These are phyloP conservation scores for Durusdinium trenchii DNA, from an alignment of 73 alveolate species.

Conservation along the genomic window DNA sequence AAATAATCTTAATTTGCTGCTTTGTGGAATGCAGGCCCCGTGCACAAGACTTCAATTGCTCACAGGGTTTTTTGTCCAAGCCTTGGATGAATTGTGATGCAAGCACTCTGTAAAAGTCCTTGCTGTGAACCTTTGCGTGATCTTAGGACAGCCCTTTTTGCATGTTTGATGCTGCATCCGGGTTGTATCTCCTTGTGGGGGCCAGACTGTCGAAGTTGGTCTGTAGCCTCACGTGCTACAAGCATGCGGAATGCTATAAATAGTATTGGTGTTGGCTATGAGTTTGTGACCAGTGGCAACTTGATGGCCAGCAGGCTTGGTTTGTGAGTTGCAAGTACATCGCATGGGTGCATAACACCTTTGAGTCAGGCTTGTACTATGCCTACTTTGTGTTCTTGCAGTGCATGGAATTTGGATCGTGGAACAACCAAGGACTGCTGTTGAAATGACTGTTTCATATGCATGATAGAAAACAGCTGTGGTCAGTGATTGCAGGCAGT, in stretches of 20 bases:
- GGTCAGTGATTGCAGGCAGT: conserved; percentile 23
- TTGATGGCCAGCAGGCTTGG: background rate
- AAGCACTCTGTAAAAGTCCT: background rate
- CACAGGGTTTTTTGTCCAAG: background rate
- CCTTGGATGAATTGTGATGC: background rate
- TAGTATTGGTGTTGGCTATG: background rate
- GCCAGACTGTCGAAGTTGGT: background rate
- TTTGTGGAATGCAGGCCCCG: background rate
- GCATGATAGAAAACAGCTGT: too few species aligned
- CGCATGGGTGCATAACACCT: background rate
- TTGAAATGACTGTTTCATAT: background rate
- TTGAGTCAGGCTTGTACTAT: background rate
- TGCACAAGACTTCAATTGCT: background rate
- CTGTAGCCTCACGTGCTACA: background rate
- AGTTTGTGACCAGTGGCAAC: background rate
- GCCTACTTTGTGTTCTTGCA: background rate
- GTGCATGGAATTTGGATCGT: background rate
- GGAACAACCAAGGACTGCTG: background rate
- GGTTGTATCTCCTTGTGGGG: background rate
- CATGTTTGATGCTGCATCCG: background rate
- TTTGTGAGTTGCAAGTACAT: background rate
- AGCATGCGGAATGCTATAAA: background rate
- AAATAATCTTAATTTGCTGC: background rate
- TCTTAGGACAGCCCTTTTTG: background rate
- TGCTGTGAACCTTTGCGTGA: background rate